Evolutionary conservation across 345 rosid species (phyloP).

Genomic region (Citropsis articulata): DNA sequence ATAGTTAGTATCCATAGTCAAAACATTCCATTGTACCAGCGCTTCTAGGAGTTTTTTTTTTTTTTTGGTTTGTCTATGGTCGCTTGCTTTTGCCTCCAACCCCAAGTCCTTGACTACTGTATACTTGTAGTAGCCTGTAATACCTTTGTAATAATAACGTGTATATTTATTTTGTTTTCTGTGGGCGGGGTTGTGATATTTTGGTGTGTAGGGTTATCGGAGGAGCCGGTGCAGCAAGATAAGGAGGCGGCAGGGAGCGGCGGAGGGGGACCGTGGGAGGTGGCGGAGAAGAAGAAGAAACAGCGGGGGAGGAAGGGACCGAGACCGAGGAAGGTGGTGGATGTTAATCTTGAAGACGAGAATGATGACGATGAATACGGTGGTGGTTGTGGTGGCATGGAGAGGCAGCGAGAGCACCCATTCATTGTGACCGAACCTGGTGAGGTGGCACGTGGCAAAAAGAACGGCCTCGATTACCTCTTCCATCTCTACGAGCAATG

Average conservation of each 20-base stretch:
- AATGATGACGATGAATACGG: conserved; percentile 48
- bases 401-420: conserved; percentile 97
- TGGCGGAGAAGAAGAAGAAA: conserved; percentile 32
- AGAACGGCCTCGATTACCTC: conserved; percentile 98
- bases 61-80: background rate
- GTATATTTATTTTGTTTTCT: background rate
- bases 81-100: background rate
- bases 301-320: conserved; percentile 45
- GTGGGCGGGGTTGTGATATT: background rate
- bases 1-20: background rate
- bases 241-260: conserved; percentile 64
- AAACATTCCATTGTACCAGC: background rate
- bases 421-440: conserved; percentile 99
- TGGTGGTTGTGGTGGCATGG: conserved; percentile 34
- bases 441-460: conserved; percentile 98
- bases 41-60: background rate
- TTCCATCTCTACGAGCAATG: conserved; percentile 98
- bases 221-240: conserved; percentile 78
- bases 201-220: conserved; percentile 73
- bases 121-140: background rate
- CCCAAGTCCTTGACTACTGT: background rate
- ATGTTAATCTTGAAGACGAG: conserved; percentile 40
- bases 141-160: no score
- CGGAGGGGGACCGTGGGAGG: conserved; percentile 55
- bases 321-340: conserved; percentile 39